These are phyloP conservation scores for Paramecium sexaurelia DNA, from an alignment of 73 alveolate genomes.

Conservation along the genomic window DNA sequence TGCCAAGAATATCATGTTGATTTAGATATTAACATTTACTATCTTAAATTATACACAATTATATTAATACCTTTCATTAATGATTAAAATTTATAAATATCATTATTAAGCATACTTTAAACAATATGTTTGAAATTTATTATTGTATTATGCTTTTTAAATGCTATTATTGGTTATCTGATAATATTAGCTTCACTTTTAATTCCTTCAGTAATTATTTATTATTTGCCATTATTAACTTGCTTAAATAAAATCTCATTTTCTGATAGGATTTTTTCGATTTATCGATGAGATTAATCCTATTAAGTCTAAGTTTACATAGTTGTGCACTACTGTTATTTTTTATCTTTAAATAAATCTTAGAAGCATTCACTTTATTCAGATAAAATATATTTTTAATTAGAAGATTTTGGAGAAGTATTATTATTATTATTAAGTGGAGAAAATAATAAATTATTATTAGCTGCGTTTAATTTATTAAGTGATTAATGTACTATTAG, in stretches of 20 bases:
- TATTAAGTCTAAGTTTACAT: background rate
- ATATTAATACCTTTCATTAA: conserved; percentile 13
- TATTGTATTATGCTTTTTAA: background rate
- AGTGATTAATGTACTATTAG: background rate
- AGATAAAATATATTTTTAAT: background rate
- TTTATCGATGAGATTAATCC: conserved; percentile 22
- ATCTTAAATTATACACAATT: background rate
- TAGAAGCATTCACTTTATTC: conserved; percentile 1
- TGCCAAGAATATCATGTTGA: conserved; percentile 15
- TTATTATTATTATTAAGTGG: background rate
- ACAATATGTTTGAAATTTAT: background rate
- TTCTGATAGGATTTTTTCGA: background rate
- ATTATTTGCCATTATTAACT: background rate
- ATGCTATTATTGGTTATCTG: conserved; percentile 47
- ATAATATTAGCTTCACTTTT: conserved; percentile 14
- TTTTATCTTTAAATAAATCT: background rate
- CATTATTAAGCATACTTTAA: conserved; percentile 10
- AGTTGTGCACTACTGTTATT: background rate
- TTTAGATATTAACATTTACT: background rate
- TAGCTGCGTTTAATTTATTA: background rate
- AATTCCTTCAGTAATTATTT: background rate
- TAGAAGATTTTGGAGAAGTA: background rate
- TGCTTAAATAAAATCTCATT: background rate
- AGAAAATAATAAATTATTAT: background rate
- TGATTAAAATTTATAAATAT: background rate